Evolutionary conservation across 2,329 filamentous ascomycete species (phyloP).

Genomic region (Botrytis paeoniae): DNA sequence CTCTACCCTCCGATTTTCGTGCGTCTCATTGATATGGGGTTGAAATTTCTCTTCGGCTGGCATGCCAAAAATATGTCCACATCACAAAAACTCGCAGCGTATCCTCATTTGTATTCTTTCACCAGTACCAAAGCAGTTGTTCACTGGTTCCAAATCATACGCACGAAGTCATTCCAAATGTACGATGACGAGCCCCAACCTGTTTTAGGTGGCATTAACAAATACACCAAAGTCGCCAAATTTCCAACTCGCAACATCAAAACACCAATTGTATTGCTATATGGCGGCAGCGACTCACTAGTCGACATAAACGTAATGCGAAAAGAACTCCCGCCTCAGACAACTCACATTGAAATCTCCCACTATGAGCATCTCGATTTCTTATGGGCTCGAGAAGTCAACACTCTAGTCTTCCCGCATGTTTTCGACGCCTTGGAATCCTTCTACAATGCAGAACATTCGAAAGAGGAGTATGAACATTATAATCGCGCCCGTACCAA

Average conservation of each 20-base stretch:
- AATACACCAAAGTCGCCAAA: slow-evolving; percentile 93
- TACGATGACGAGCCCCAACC: slow-evolving; percentile 92
- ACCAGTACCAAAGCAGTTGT: slow-evolving; percentile 96
- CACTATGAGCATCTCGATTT: slow-evolving; percentile 98
- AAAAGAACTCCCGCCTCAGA: slow-evolving; percentile 79
- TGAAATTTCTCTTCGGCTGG: slow-evolving; percentile 89
- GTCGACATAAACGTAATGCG: slow-evolving; percentile 94
- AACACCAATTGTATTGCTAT: slow-evolving; percentile 89
- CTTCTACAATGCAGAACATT: slow-evolving; percentile 58
- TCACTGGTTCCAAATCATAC: slow-evolving; percentile 99
- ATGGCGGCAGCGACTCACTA: slow-evolving; percentile 88
- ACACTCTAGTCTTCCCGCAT: slow-evolving; percentile 77
- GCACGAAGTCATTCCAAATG: slow-evolving; percentile 95
- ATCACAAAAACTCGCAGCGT: slow-evolving; percentile 90
- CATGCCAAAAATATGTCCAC: slow-evolving; percentile 76
- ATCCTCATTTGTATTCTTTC: slow-evolving; percentile 94
- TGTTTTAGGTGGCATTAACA: slow-evolving; percentile 66
- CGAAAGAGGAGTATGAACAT: slow-evolving; percentile 57
- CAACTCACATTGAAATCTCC: slow-evolving; percentile 78
- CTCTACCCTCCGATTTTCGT: slow-evolving; percentile 93
- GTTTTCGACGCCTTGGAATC: slow-evolving; percentile 85
- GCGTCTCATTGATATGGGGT: slow-evolving; percentile 76
- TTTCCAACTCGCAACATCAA: slow-evolving; percentile 97
- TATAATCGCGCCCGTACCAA: slow-evolving; percentile 42
- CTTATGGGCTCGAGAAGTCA: slow-evolving; percentile 85